Evolutionary conservation across 441 rosid genomes (phyloP), one percentile per base, ranked within the genome.

Genomic region (Syzygium syzygioides): DNA sequence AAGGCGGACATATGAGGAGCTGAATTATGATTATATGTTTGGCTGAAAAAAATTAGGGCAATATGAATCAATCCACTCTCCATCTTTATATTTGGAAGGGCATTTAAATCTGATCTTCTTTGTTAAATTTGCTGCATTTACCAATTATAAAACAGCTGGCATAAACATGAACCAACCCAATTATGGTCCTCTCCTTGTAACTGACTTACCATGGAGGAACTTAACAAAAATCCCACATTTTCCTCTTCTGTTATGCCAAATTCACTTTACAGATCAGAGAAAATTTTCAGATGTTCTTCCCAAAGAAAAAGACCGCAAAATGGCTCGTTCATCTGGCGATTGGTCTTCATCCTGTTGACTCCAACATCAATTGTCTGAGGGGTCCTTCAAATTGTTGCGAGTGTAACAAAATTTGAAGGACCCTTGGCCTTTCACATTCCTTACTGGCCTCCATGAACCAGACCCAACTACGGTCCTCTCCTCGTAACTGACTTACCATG

Each of bases 351-450:
- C 83, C 52, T 76, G 53, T 76, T 25, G 52, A 76, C 41, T 76
- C 83, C 83, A 76, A 64, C 76, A 15, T 64, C 76, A 30, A 30
- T 64, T 30, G 85, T 87, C 57, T 15, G 76, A 32, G 80, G 93
- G 93, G 93, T 89, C 94, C 93, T 92, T 91, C 92, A 83, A 52
- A 26, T 41, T 45, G n/a, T 85, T 41, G 6, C 3, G 83, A 32
- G 48, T 23, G 52, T 23, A 12, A 12, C n/a, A 12, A 23, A 76
- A 41, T 76, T 76, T 88, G 94, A 86, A 85, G 93, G 94, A 89
- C 93, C 94, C 93, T 87, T 34, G 48, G 14, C 88, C 86, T 26
- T 83, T 14, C 57, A 45, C 62, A 57, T 66, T 57, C 37, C 64
- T 68, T 85, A 25, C 9, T 55, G 53, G 32, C 4, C 53, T 48